A percentile compares a stretch with the other conserved stretches of the same genome.
Conservation (phyloP, 805 yeast genomes). For the Pichia cabralensis region DNA sequence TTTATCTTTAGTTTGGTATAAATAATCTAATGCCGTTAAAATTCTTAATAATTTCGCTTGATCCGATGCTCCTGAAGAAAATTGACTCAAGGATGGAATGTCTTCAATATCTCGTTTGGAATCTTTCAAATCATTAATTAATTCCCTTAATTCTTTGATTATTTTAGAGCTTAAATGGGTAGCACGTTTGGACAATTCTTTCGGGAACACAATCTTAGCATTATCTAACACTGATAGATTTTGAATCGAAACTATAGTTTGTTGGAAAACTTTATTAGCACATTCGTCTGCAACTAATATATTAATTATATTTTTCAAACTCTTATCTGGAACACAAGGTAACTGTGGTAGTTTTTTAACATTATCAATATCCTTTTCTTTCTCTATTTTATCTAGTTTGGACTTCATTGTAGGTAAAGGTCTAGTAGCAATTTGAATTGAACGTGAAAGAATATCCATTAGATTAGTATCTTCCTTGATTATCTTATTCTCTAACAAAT, state of each 20-base stretch:
- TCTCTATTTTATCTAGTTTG: conserved; percentile 29
- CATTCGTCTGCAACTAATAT: conserved; percentile 76
- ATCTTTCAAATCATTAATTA: conserved; percentile 35
- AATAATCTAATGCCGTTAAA: conserved; percentile 77
- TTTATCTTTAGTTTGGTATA: conserved; percentile 42
- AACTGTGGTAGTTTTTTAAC: conserved; percentile 27
- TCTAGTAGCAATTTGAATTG: conserved; percentile 67
- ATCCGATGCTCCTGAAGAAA: conserved; percentile 72
- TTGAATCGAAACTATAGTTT: conserved; percentile 73
- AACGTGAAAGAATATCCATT: conserved; percentile 67
- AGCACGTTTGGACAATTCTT: conserved; percentile 58
- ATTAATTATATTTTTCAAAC: conserved; percentile 52
- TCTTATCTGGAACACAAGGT: conserved; percentile 56
- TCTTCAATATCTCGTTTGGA: conserved; percentile 36
- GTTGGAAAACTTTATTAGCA: conserved; percentile 74
- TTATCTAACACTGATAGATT: conserved; percentile 53
- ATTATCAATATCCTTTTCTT: conserved; percentile 11
- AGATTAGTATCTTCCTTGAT: conserved; percentile 64
- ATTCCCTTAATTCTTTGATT: conserved; percentile 41
- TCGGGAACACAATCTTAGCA: conserved; percentile 56
- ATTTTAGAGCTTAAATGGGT: conserved; percentile 45
- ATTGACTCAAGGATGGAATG: conserved; percentile 41
- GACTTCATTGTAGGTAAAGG: conserved; percentile 46
- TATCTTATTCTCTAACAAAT: conserved; percentile 50
- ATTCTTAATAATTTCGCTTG: conserved; percentile 84